These are phyloP conservation scores for Cladosporium halotolerans DNA, from an alignment of 2,329 filamentous ascomycete genomes.

Conservation along the genomic window DNA sequence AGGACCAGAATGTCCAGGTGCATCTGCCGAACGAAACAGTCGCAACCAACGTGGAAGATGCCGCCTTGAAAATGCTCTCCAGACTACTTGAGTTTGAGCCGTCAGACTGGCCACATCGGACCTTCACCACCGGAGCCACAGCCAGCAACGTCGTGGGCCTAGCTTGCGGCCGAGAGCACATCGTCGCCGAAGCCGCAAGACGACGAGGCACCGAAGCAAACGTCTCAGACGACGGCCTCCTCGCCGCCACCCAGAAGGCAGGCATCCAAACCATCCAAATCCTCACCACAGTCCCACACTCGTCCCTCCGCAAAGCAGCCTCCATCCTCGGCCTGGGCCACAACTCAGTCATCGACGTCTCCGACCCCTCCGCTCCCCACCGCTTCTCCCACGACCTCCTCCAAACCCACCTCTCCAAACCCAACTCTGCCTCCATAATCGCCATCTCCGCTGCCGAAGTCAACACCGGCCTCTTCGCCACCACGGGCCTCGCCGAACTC, in stretches of 20 bases:
- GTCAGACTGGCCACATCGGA: conserved; percentile 61
- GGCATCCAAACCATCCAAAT: conserved; percentile 66
- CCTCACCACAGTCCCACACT: conserved; percentile 76
- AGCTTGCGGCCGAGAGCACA: conserved; percentile 64
- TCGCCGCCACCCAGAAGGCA: conserved; percentile 58
- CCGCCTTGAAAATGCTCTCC: conserved; percentile 62
- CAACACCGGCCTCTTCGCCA: conserved; percentile 80
- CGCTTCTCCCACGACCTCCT: conserved; percentile 62
- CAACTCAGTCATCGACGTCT: conserved; percentile 57
- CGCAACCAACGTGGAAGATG: conserved; percentile 69
- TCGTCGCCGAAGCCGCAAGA: conserved; percentile 45
- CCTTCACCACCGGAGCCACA: conserved; percentile 71
- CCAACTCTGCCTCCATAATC: conserved; percentile 61
- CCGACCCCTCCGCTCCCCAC: conserved; percentile 53
- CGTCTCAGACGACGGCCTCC: conserved; percentile 64
- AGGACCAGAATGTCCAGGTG: conserved; percentile 79
- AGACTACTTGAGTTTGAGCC: conserved; percentile 58
- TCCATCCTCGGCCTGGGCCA: conserved; percentile 75
- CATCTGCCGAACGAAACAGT: conserved; percentile 72
- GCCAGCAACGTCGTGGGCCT: conserved; percentile 60
- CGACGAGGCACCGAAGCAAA: conserved; percentile 28
- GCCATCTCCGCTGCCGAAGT: conserved; percentile 82
- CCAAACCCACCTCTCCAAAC: conserved; percentile 52
- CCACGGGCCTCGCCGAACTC: conserved; percentile 51
- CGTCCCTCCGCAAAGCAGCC: conserved; percentile 76